phyloP scores from a whole-genome alignment of 495 filamentous ascomycete genomes.

The Tuber calosporum region DNA sequence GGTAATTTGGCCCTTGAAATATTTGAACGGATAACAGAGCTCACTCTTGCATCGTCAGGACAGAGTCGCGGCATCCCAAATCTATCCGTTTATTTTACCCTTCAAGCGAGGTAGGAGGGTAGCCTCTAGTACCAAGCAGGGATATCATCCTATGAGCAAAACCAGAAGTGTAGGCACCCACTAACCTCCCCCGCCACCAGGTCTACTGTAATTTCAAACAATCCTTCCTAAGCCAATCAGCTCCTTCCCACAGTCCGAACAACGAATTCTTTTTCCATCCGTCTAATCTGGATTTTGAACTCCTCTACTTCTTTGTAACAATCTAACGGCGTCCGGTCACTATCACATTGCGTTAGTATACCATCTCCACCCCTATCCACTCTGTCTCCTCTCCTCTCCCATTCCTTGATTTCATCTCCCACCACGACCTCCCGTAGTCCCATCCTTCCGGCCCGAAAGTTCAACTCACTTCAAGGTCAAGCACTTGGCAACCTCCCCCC shows the following conservation, averaged over 20 bases:
- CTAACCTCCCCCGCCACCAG: neutral
- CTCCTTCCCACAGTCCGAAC: slow-evolving; percentile 61
- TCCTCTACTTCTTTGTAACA: slow-evolving; percentile 91
- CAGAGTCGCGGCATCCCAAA: neutral
- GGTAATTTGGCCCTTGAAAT: neutral
- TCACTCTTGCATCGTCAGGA: neutral
- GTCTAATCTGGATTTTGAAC: slow-evolving; percentile 80
- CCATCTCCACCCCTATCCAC: neutral
- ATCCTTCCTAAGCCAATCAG: neutral
- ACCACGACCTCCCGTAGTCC: neutral
- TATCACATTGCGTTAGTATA: slow-evolving; percentile 8
- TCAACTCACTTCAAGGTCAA: slow-evolving; percentile 57
- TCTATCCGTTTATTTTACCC: neutral
- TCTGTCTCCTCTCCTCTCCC: neutral
- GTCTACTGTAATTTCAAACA: neutral
- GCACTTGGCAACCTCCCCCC: slow-evolving; percentile 69
- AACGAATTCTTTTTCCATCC: slow-evolving; percentile 77
- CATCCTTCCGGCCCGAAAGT: neutral
- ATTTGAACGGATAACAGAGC: neutral
- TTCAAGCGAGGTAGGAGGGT: neutral
- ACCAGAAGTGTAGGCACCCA: neutral
- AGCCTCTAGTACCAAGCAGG: neutral
- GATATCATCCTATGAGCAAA: neutral
- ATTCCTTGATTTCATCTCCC: slow-evolving; percentile 6
- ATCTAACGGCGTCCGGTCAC: slow-evolving; percentile 79